Conservation (phyloP, 805 yeast species). For the Lipomyces oligophaga region DNA sequence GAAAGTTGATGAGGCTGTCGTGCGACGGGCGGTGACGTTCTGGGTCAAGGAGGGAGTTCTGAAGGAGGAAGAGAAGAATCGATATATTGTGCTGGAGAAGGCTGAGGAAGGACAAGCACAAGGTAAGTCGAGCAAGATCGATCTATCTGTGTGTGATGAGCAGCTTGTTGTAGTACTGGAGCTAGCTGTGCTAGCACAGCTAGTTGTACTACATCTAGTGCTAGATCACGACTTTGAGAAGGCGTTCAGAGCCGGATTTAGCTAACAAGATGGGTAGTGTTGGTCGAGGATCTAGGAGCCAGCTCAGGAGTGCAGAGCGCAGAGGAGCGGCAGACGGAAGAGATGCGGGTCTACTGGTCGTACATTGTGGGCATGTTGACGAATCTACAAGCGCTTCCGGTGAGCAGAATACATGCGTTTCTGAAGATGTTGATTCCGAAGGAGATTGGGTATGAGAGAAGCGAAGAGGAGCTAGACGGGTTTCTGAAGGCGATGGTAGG, state of each 20-base stretch:
- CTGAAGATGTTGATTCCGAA: conserved; percentile 54
- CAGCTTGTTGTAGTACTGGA: neutral
- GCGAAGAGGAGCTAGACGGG: conserved; percentile 43
- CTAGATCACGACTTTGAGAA: too few species aligned
- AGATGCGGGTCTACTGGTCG: conserved; percentile 40
- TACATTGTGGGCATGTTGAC: conserved; percentile 55
- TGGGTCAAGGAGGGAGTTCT: conserved; percentile 67
- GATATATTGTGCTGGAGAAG: conserved; percentile 44
- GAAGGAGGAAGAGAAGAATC: conserved; percentile 38
- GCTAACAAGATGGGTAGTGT: conserved; percentile 1
- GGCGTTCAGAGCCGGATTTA: neutral
- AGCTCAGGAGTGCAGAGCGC: conserved; percentile 33
- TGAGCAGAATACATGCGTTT: conserved; percentile 51
- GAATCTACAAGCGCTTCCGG: conserved; percentile 51
- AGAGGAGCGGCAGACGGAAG: conserved; percentile 36
- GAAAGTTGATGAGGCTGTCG: conserved; percentile 44
- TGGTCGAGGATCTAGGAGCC: conserved; percentile 14
- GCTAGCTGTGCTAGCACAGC: neutral
- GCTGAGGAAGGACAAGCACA: conserved; percentile 28
- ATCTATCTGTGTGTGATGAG: neutral
- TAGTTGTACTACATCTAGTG: too few species aligned
- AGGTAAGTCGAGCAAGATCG: conserved; percentile 2
- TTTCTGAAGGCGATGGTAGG: conserved; percentile 45
- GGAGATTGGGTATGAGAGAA: conserved; percentile 43
- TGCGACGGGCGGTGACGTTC: conserved; percentile 44